phyloP scores from a whole-genome alignment of 345 rosid genomes.

The Isatis tinctoria region DNA sequence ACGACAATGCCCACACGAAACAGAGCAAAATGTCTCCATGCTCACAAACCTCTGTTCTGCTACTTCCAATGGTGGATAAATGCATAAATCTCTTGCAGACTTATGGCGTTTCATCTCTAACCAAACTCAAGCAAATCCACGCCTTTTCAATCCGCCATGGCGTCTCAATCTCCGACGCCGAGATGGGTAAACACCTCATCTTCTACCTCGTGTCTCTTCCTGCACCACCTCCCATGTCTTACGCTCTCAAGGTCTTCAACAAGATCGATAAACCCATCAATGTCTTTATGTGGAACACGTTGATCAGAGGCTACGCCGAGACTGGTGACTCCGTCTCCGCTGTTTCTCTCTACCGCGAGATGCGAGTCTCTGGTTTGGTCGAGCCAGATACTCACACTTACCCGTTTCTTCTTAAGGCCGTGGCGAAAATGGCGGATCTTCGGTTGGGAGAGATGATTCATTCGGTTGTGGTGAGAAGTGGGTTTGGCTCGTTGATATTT shows the following conservation, averaged over 20 bases:
- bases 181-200: slow-evolving; percentile 58
- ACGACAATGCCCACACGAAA: slow-evolving; percentile 28
- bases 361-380: slow-evolving; percentile 41
- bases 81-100: slow-evolving; percentile 54
- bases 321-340: slow-evolving; percentile 48
- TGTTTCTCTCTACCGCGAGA: slow-evolving; percentile 41
- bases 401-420: slow-evolving; percentile 77
- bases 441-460: slow-evolving; percentile 52
- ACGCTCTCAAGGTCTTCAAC: slow-evolving; percentile 51
- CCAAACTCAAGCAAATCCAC: slow-evolving; percentile 58
- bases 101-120: slow-evolving; percentile 38
- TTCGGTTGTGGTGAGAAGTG: slow-evolving; percentile 47
- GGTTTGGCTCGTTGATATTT: slow-evolving; percentile 58
- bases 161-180: slow-evolving; percentile 36
- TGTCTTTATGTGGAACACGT: slow-evolving; percentile 68
- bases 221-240: slow-evolving; percentile 49
- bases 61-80: slow-evolving; percentile 33
- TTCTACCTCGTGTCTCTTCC: slow-evolving; percentile 53
- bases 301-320: slow-evolving; percentile 85
- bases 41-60: slow-evolving; percentile 6
- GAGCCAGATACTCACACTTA: slow-evolving; percentile 80
- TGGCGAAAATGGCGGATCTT: slow-evolving; percentile 48
- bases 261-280: slow-evolving; percentile 41
- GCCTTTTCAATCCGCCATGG: slow-evolving; percentile 71
- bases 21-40: slow-evolving; percentile 9